Base-by-base conservation (phyloP, 768 basidiomycete genomes). In the Gautieria morchelliformis region DNA sequence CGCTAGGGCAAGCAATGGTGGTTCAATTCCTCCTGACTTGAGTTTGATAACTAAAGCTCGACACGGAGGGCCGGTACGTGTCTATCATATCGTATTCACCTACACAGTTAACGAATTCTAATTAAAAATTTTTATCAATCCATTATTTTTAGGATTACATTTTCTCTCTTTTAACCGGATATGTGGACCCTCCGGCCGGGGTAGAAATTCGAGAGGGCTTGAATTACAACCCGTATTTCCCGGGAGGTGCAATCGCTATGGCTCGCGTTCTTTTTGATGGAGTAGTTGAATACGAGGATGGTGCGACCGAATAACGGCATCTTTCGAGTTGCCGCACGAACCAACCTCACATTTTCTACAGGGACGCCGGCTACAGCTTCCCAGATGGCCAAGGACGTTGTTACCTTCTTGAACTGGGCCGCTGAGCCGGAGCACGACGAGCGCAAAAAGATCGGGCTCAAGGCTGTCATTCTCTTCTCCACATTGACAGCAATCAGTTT, bases 181-280 rank as follows among this genome's bases (percentile, higher is more conserved):
- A 98, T 74, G 78, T 92, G 44, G 96, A 98, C 65, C 87, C 96
- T 52, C 96, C 96, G 44, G 92, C 95, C 59, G 93, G 92, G 59
- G 88, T 95, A 60, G 89, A 92, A 69, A 78, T 95, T 62, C 91
- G 90, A 71, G 95, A 97, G 53, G 95, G 92, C 63, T 89, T 97
- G 91, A 96, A 94, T 81, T 98, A 96, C 80, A 93, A 92, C 75
- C 93, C 93, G 19, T 98, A 87, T 78, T 99, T 99, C 88, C 95
- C 95, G 42, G 93, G 96, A 55, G 95, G 94, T 66, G 93, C 93
- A 63, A 97, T 98, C 60, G 89, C 91, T 68, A 99, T 99, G 96
- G 93, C 92, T 52, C 91, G 95, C 67, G 83, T 97, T 37, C 75
- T 98, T 63, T 98, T 89, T 68, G 96, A 98, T 66, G 94, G 92